A percentile compares a stretch with the other conserved stretches of the same genome.
These are phyloP conservation scores for Botrytis fragariae DNA, from an alignment of 2,329 filamentous ascomycete species.

Conservation along the genomic window DNA sequence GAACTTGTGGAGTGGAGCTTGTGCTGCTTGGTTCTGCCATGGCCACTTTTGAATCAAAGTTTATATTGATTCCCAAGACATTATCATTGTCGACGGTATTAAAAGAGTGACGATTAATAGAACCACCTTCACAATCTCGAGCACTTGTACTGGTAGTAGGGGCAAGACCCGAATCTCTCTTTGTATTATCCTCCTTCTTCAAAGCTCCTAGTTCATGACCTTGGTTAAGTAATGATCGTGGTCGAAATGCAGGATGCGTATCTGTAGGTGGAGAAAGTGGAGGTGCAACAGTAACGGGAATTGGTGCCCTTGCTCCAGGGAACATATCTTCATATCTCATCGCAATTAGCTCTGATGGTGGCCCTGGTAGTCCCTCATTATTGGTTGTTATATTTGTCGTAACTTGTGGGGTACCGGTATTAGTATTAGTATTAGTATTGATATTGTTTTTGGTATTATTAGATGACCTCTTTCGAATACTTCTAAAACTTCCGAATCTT, in stretches of 20 bases:
- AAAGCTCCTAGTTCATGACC: slow-evolving; percentile 36
- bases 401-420: slow-evolving; percentile 10
- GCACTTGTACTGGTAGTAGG: slow-evolving; percentile 45
- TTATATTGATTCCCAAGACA: slow-evolving; percentile 30
- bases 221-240: slow-evolving; percentile 2
- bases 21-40: not conserved
- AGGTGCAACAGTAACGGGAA: slow-evolving; percentile 42
- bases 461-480: not conserved
- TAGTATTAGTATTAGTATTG: not conserved
- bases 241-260: slow-evolving; percentile 35
- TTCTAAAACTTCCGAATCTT: slow-evolving; percentile 17
- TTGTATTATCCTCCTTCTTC: slow-evolving; percentile 43
- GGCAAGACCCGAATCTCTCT: slow-evolving; percentile 55
- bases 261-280: slow-evolving; percentile 33
- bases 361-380: slow-evolving; percentile 19
- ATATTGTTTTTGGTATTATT: not conserved
- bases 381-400: slow-evolving; percentile 22
- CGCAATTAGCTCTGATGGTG: slow-evolving; percentile 47
- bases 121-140: slow-evolving; percentile 39
- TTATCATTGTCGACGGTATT: slow-evolving; percentile 29
- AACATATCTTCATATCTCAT: slow-evolving; percentile 61
- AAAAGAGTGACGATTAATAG: slow-evolving; percentile 37
- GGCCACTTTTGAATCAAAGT: slow-evolving; percentile 28
- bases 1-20: not conserved
- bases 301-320: slow-evolving; percentile 53